Percentiles rank a stretch among this genome's conserved stretches.
These are phyloP conservation scores for Globisporangium polare DNA, from an alignment of 352 stramenopile genomes.

Conservation along the genomic window DNA sequence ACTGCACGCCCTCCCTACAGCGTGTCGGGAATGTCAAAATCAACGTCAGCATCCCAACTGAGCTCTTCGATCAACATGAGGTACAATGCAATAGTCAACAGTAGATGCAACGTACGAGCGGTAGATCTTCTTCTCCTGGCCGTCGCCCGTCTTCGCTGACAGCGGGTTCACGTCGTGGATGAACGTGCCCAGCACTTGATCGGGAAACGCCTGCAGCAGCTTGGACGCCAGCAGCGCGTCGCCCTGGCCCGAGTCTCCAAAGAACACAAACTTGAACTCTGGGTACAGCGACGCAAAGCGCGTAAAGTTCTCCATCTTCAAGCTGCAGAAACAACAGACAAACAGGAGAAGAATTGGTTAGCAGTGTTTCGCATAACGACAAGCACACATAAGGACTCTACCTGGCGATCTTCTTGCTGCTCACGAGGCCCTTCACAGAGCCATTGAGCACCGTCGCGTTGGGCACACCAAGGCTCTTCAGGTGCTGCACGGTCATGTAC, in stretches of 20 bases:
- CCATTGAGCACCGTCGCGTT: constrained; percentile 80
- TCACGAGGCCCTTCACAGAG: constrained; percentile 76
- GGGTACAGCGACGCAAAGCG: constrained; percentile 76
- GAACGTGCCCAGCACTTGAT: constrained; percentile 67
- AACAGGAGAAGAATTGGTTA: not conserved
- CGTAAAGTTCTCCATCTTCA: constrained; percentile 82
- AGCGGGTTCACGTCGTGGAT: constrained; percentile 78
- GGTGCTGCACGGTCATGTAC: constrained; percentile 76
- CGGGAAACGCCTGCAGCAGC: constrained; percentile 46
- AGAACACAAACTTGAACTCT: constrained; percentile 86
- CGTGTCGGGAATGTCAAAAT: not conserved
- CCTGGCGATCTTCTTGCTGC: constrained; percentile 76
- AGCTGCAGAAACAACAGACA: constrained; percentile 16
- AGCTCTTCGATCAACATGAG: not conserved
- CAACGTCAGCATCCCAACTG: not conserved
- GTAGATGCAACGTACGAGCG: constrained; percentile 32
- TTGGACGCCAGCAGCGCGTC: constrained; percentile 68
- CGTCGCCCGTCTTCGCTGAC: constrained; percentile 54
- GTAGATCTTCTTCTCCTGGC: constrained; percentile 53
- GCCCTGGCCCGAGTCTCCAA: constrained; percentile 78
- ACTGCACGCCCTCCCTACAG: constrained; percentile 59
- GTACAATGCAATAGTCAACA: not conserved
- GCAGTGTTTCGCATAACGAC: not conserved
- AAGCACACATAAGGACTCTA: constrained; percentile 9
- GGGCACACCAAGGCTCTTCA: constrained; percentile 66